Base-by-base conservation (phyloP, 2,329 filamentous ascomycete genomes). In the Aspergillus vadensis region DNA sequence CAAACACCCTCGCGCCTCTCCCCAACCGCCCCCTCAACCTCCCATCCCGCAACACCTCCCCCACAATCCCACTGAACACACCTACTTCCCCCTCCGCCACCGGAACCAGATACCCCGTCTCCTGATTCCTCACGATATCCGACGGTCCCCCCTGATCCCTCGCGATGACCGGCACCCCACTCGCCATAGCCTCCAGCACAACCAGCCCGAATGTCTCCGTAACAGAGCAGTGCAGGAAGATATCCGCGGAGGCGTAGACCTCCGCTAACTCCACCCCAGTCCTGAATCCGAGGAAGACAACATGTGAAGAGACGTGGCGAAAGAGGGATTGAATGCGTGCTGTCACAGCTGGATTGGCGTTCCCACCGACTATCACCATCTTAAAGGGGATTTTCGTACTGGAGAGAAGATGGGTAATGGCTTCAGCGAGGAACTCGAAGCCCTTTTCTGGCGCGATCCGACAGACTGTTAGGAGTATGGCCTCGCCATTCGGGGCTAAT, bases 161-260 rank as follows among this genome's bases (percentile, higher is more conserved):
- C 2, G 88, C 88, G 55, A 91, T 80, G 23, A 91, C 88, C 0
- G 88, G 87, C 2, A 91, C 81, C 2, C 87, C 87, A 63, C 86
- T 89, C 0, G 88, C 87, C 87, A 91, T 90, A 3, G 86, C 85
- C 73, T 90, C 88, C 2, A 90, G 77, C 1, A 90, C 88, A 0
- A 91, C 88, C 9, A 91, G 78, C 0, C 88, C 88, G 72, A 91
- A 90, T 0, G 88, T 91, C 73, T 91, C 88, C 0, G 88, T 90
- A 59, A 90, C 79, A 21, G 86, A 90, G 74, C 87, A 89, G 75
- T 91, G 88, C 14, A 91, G 74, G 69, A 91, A 90, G n/a, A 91
- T 66, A 69, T 91, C 88, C 0, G 84, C 87, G 3, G 84, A 85
- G 2, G 88, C 87, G 65, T 90, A 91, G 9, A 85, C 83, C n/a